phyloP scores from a whole-genome alignment of 2,329 filamentous ascomycete species.

The Cadophora sp. region DNA sequence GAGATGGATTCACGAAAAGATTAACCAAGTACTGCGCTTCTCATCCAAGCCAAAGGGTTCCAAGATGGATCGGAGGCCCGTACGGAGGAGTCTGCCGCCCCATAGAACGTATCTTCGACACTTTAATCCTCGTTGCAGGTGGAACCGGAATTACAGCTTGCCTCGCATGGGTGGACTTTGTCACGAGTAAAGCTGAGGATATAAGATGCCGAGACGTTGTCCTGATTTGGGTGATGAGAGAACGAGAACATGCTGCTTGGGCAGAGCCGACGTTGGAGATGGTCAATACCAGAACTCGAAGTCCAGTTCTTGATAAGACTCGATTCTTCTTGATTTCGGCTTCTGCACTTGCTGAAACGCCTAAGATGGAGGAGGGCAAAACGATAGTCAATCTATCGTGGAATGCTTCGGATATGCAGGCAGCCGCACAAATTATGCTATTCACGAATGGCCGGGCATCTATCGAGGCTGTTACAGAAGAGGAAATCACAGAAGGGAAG shows the following conservation, averaged over 20 bases:
- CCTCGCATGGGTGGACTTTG: slow-evolving; percentile 30
- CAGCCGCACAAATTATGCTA: background rate
- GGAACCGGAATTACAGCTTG: slow-evolving; percentile 33
- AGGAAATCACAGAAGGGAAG: background rate
- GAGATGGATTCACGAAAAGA: slow-evolving; percentile 39
- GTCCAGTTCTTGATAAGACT: background rate
- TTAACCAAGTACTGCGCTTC: background rate
- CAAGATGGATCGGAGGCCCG: slow-evolving; percentile 41
- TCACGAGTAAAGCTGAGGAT: slow-evolving; percentile 14
- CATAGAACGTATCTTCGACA: slow-evolving; percentile 31
- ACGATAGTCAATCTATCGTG: no score
- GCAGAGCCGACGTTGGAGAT: background rate
- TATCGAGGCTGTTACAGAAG: slow-evolving; percentile 12
- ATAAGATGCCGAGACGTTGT: slow-evolving; percentile 10
- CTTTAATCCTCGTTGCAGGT: slow-evolving; percentile 36
- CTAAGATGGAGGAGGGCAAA: no score
- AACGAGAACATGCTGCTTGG: slow-evolving; percentile 13
- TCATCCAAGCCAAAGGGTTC: slow-evolving; percentile 10
- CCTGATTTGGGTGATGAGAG: slow-evolving; percentile 33
- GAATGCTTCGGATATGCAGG: background rate
- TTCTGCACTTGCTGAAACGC: background rate
- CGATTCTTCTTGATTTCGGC: background rate
- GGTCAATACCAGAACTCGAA: background rate
- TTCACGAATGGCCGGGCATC: slow-evolving; percentile 11
- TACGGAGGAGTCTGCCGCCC: slow-evolving; percentile 35